Evolutionary conservation across 2,329 filamentous ascomycete species (phyloP).

Genomic region (Pseudopyrenochaeta lycopersici): DNA sequence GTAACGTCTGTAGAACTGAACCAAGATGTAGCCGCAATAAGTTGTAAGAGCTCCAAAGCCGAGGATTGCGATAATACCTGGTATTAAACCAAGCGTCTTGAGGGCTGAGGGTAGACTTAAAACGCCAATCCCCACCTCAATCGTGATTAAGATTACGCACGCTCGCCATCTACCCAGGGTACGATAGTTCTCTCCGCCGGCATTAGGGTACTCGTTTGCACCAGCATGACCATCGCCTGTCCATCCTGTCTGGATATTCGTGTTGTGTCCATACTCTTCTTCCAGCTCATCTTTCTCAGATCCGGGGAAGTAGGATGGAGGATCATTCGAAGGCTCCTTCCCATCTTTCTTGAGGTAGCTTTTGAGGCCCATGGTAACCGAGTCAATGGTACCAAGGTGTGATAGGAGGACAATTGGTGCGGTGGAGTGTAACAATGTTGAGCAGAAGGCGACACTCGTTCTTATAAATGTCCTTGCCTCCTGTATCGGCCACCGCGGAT

Average conservation of each 20-base stretch:
- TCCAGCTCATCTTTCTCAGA: slow-evolving; percentile 32
- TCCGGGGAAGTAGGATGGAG: slow-evolving; percentile 21
- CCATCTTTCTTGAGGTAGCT: slow-evolving; percentile 35
- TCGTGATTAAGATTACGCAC: slow-evolving; percentile 41
- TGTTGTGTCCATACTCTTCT: slow-evolving; percentile 33
- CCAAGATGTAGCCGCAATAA: slow-evolving; percentile 38
- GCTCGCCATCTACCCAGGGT: slow-evolving; percentile 39
- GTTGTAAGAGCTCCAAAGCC: slow-evolving; percentile 36
- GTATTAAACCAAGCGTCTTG: slow-evolving; percentile 38
- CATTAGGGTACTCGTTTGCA: slow-evolving; percentile 30
- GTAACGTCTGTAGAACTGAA: slow-evolving; percentile 36
- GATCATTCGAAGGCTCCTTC: slow-evolving; percentile 17
- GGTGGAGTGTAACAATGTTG: slow-evolving; percentile 4
- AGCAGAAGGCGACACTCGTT: slow-evolving; percentile 17
- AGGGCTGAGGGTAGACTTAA: slow-evolving; percentile 38
- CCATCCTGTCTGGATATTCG: slow-evolving; percentile 34
- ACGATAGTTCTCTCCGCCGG: slow-evolving; percentile 31
- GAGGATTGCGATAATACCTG: slow-evolving; percentile 41
- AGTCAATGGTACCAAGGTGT: background rate
- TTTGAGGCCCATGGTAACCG: slow-evolving; percentile 34
- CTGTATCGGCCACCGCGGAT: slow-evolving; percentile 37
- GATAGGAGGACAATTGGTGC: background rate
- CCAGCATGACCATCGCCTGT: slow-evolving; percentile 33
- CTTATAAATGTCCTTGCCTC: slow-evolving; percentile 31
- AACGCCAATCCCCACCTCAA: slow-evolving; percentile 42